These are phyloP conservation scores for Hanseniaspora guilliermondii DNA, from an alignment of 805 yeast species.

Conservation along the genomic window DNA sequence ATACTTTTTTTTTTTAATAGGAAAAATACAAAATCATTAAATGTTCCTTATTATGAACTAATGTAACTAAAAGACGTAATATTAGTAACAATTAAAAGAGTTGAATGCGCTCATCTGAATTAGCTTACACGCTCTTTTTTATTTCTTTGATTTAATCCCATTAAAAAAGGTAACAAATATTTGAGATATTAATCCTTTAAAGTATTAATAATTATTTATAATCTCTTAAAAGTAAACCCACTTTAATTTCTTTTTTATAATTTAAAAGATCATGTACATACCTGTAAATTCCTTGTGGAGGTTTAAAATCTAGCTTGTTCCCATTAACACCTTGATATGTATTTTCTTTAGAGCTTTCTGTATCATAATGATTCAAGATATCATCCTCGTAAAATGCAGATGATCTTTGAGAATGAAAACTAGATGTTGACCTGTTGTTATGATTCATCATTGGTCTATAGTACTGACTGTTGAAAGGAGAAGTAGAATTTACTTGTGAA, in stretches of 20 bases:
- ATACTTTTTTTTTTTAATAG: too few relatives aligned
- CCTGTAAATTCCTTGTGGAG: conserved; percentile 10
- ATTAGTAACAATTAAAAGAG: too few relatives aligned
- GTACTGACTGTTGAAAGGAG: not conserved
- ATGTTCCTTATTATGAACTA: too few relatives aligned
- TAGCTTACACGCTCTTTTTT: too few relatives aligned
- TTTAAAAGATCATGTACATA: not conserved
- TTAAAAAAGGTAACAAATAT: too few relatives aligned
- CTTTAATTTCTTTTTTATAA: not conserved
- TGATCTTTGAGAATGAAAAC: conserved; percentile 11
- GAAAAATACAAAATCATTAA: too few relatives aligned
- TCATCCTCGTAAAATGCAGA: conserved; percentile 13
- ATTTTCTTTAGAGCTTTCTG: not conserved
- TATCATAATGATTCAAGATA: conserved; percentile 7
- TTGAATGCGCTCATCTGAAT: too few relatives aligned
- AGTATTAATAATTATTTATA: not conserved
- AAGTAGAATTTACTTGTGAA: not conserved
- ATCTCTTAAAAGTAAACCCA: too few relatives aligned
- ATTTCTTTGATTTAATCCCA: too few relatives aligned
- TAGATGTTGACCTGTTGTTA: conserved; percentile 15
- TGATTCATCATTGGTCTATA: conserved; percentile 16
- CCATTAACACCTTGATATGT: not conserved
- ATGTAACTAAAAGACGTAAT: too few relatives aligned
- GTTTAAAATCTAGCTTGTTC: conserved; percentile 4
- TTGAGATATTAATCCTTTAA: too few relatives aligned